Percentiles rank a stretch among this genome's conserved stretches.
phyloP scores from a whole-genome alignment of 108 stramenopile species.

The Nannochloropsis granulata region DNA sequence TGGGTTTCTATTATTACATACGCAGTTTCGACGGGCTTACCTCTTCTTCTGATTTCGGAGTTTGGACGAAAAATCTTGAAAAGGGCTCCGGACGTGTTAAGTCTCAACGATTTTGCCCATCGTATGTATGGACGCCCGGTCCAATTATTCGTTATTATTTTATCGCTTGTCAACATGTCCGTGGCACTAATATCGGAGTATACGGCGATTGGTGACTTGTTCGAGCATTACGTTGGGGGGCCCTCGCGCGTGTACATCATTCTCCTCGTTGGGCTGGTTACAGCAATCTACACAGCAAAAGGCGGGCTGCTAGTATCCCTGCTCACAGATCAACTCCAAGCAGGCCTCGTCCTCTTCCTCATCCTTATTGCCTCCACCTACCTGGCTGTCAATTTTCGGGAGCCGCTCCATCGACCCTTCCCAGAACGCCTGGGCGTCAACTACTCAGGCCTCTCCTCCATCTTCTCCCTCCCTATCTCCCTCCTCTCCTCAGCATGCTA shows the following conservation, averaged over 20 bases:
- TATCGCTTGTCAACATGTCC: neutral
- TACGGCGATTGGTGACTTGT: neutral
- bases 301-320: neutral
- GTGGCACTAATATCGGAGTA: neutral
- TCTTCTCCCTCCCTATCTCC: neutral
- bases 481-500: neutral
- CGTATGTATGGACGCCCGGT: neutral
- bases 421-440: neutral
- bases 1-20: neutral
- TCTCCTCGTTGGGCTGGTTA: neutral
- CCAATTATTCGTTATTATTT: neutral
- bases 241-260: neutral
- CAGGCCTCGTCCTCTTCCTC: neutral
- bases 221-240: neutral
- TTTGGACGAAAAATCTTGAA: neutral
- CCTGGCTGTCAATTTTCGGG: neutral
- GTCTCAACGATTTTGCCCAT: neutral
- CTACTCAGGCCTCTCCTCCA: neutral
- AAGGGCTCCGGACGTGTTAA: neutral
- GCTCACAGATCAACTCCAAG: neutral
- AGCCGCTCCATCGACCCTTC: neutral
- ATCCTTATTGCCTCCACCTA: neutral
- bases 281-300: neutral
- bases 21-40: neutral
- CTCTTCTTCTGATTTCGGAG: neutral